A percentile compares a stretch with the other conserved stretches of the same genome.
These are phyloP conservation scores for Acorus gramineus DNA, from an alignment of 106 monocot genomes.

Conservation along the genomic window DNA sequence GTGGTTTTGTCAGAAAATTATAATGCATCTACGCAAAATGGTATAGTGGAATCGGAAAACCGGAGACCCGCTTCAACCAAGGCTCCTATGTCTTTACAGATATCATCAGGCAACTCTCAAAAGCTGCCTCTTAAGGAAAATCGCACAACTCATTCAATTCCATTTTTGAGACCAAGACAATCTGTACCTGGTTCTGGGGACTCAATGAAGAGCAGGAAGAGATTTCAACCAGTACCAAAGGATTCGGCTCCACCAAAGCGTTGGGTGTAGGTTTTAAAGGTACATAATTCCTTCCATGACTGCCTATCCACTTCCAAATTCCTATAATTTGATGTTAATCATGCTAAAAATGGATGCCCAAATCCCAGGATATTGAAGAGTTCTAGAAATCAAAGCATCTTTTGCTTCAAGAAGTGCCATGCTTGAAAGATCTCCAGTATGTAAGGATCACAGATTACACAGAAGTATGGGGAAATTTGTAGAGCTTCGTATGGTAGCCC, in stretches of 20 bases:
- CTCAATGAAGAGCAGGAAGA: conserved; percentile 19
- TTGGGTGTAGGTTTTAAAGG: conserved; percentile 19
- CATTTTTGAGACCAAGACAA: conserved; percentile 8
- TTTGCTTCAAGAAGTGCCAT: too few species aligned
- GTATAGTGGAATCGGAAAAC: not conserved
- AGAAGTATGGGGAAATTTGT: too few species aligned
- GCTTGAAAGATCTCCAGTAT: too few species aligned
- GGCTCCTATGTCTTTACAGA: not conserved
- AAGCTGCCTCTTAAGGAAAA: conserved; percentile 20
- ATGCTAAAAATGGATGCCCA: too few species aligned
- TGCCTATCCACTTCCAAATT: too few species aligned
- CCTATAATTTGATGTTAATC: too few species aligned
- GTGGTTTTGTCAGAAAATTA: not conserved
- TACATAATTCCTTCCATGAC: too few species aligned
- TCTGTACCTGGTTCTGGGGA: conserved; percentile 14
- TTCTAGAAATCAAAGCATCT: too few species aligned
- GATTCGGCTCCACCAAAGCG: conserved; percentile 13
- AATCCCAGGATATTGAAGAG: too few species aligned
- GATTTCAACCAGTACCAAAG: conserved; percentile 19
- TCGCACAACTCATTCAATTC: conserved; percentile 7
- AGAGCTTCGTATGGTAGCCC: too few species aligned
- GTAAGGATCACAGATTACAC: too few species aligned
- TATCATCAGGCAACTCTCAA: not conserved
- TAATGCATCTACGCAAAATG: not conserved
- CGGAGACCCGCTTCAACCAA: conserved; percentile 2